These are phyloP conservation scores for Plasmodium gonderi DNA, from an alignment of 169 alveolate genomes.

Conservation along the genomic window DNA sequence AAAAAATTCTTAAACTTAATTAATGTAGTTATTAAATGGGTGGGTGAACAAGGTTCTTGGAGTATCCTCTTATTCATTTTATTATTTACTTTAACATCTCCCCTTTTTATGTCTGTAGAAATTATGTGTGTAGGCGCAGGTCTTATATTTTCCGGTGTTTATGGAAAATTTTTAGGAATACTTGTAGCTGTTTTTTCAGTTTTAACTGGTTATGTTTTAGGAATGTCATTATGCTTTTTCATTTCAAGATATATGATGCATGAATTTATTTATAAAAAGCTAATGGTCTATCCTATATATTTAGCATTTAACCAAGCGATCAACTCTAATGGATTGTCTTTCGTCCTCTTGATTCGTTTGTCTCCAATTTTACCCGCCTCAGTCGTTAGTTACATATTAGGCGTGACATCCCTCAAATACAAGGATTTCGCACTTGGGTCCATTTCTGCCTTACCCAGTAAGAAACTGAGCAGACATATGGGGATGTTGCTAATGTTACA, in stretches of 20 bases:
- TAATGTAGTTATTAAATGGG: constrained; percentile 64
- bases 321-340: constrained; percentile 67
- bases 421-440: constrained; percentile 70
- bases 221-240: constrained; percentile 74
- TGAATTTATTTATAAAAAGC: constrained; percentile 67
- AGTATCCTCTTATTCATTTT: constrained; percentile 58
- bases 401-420: constrained; percentile 70
- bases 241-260: constrained; percentile 71
- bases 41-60: constrained; percentile 74
- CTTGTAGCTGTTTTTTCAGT: constrained; percentile 71
- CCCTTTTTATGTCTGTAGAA: constrained; percentile 74
- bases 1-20: constrained; percentile 27
- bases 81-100: constrained; percentile 46
- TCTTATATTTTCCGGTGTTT: constrained; percentile 72
- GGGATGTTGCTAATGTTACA: no score
- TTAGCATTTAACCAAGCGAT: constrained; percentile 75
- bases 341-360: constrained; percentile 71
- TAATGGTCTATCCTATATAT: constrained; percentile 66
- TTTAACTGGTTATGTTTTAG: constrained; percentile 47
- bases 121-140: constrained; percentile 75
- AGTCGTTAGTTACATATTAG: constrained; percentile 62
- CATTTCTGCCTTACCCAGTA: constrained; percentile 70
- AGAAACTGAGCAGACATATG: neutral
- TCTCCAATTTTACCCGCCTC: constrained; percentile 76
- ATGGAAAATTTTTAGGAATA: constrained; percentile 54